These are phyloP conservation scores for Metschnikowia anglica DNA, from an alignment of 805 yeast genomes.

Conservation along the genomic window DNA sequence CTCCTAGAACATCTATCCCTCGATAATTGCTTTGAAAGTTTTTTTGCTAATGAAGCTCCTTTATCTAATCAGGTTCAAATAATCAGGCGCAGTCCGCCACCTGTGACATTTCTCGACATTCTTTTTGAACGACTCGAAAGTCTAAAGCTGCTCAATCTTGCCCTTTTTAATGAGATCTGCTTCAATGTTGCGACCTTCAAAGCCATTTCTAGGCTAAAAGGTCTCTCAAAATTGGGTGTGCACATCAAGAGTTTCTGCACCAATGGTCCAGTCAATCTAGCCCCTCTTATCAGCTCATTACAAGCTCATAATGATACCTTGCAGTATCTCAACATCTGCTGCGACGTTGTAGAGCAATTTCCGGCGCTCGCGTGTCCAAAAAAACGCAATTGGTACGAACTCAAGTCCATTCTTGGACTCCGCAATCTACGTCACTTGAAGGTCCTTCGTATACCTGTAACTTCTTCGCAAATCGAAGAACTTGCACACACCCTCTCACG, in stretches of 20 bases:
- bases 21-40: conserved; percentile 15
- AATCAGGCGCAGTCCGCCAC: conserved; percentile 16
- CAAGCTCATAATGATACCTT: conserved; percentile 14
- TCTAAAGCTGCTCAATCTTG: conserved; percentile 15
- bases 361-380: conserved; percentile 11
- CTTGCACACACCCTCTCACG: conserved; percentile 5
- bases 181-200: conserved; percentile 11
- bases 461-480: conserved; percentile 10
- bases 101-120: conserved; percentile 13
- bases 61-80: conserved; percentile 4
- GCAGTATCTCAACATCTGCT: conserved; percentile 16
- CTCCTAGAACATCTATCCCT: conserved; percentile 12
- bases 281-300: conserved; percentile 13
- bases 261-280: conserved; percentile 9
- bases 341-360: conserved; percentile 12
- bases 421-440: conserved; percentile 5
- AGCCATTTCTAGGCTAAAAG: conserved; percentile 5
- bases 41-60: conserved; percentile 4
- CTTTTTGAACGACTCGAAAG: conserved; percentile 5
- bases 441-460: conserved; percentile 15
- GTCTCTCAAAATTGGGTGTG: conserved; percentile 12
- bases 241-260: conserved; percentile 12
- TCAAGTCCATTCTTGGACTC: conserved; percentile 13
- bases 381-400: conserved; percentile 6
- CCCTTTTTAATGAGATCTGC: conserved; percentile 17